phyloP scores from a whole-genome alignment of 1,284 basidiomycete species.

The Cutaneotrichosporon sp. region DNA sequence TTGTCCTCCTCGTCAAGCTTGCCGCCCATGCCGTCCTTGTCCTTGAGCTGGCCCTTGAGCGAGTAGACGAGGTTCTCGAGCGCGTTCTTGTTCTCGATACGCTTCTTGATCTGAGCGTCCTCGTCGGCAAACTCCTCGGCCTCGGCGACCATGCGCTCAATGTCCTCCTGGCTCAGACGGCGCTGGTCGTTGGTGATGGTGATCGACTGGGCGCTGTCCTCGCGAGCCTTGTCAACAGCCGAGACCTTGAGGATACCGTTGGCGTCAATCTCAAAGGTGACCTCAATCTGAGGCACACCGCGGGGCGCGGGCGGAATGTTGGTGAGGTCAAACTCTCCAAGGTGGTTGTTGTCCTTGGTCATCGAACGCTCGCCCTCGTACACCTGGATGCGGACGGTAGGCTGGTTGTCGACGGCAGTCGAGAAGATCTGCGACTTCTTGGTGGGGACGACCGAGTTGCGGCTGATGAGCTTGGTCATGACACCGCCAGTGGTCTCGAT shows the following conservation, averaged over 20 bases:
- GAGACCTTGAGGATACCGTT: constrained; percentile 87
- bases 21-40: constrained; percentile 83
- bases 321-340: constrained; percentile 93
- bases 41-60: constrained; percentile 77
- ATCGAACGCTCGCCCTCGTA: constrained; percentile 91
- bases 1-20: constrained; percentile 84
- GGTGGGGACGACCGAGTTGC: constrained; percentile 97
- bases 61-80: constrained; percentile 55
- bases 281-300: constrained; percentile 91
- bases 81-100: constrained; percentile 59
- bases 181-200: constrained; percentile 69
- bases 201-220: constrained; percentile 78
- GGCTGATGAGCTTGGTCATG: constrained; percentile 84
- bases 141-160: constrained; percentile 85
- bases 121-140: constrained; percentile 82
- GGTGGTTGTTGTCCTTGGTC: constrained; percentile 96
- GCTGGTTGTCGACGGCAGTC: constrained; percentile 91
- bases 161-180: constrained; percentile 77
- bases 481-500: constrained; percentile 99
- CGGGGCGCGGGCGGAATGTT: constrained; percentile 90
- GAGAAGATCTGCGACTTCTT: constrained; percentile 99
- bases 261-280: constrained; percentile 86
- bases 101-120: constrained; percentile 80
- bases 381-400: constrained; percentile 78
- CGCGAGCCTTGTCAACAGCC: constrained; percentile 83